These are phyloP conservation scores for Ogataea chonburiensis DNA, from an alignment of 805 yeast species.

Conservation along the genomic window DNA sequence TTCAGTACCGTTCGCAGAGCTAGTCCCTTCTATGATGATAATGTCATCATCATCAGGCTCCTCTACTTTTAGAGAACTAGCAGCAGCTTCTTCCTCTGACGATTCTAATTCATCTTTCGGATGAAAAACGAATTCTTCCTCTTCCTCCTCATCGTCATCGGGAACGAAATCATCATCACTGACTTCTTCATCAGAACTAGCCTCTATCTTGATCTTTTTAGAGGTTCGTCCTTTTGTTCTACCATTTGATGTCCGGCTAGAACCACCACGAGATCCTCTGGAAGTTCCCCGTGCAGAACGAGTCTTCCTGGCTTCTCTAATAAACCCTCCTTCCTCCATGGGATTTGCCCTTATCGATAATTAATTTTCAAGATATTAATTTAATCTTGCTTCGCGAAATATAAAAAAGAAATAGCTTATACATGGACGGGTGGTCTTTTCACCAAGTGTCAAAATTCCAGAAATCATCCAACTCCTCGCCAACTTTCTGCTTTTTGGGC, in stretches of 20 bases:
- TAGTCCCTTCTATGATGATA: conserved; percentile 23
- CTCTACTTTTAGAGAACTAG: conserved; percentile 26
- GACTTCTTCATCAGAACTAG: conserved; percentile 11
- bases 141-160: conserved; percentile 21
- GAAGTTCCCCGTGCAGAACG: neutral
- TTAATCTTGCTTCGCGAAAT: conserved; percentile 8
- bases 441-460: conserved; percentile 37
- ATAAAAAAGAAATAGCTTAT: conserved; percentile 6
- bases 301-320: conserved; percentile 26
- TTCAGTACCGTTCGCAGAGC: conserved; percentile 10
- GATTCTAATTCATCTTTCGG: conserved; percentile 9
- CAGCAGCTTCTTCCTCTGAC: conserved; percentile 23
- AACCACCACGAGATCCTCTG: conserved; percentile 27
- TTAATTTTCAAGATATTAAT: conserved; percentile 1
- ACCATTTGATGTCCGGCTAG: conserved; percentile 15
- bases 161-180: conserved; percentile 15
- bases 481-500: conserved; percentile 20
- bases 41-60: conserved; percentile 22
- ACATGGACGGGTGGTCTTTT: conserved; percentile 5
- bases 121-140: conserved; percentile 31
- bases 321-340: conserved; percentile 41
- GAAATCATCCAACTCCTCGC: conserved; percentile 11
- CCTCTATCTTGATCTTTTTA: conserved; percentile 8
- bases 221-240: conserved; percentile 15
- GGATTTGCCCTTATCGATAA: conserved; percentile 7